These are phyloP conservation scores for Cynanchum wilfordii DNA, from an alignment of 257 asterid species.

Conservation along the genomic window DNA sequence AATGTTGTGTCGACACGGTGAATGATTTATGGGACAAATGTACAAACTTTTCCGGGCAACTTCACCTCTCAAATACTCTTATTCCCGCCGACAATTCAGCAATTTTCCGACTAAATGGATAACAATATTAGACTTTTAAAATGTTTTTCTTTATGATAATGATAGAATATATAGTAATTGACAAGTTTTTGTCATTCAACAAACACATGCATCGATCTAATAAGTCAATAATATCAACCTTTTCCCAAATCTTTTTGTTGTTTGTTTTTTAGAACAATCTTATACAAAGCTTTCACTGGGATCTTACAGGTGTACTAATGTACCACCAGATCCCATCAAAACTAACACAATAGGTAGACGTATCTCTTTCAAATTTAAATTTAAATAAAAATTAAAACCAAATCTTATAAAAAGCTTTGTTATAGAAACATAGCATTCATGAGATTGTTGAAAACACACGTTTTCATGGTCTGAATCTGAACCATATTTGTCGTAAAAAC, in stretches of 20 bases:
- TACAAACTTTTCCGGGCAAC: slow-evolving; percentile 25
- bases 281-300: no score
- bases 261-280: background rate
- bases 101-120: slow-evolving; percentile 14
- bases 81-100: slow-evolving; percentile 35
- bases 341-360: no score
- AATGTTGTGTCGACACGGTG: slow-evolving; percentile 22
- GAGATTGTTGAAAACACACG: slow-evolving; percentile 7
- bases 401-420: no score
- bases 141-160: background rate
- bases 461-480: background rate
- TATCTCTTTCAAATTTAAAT: no score
- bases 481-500: background rate
- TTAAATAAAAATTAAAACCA: no score
- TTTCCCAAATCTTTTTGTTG: background rate
- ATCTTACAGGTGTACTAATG: no score
- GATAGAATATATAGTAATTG: background rate
- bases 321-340: no score
- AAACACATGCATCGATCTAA: background rate
- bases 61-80: slow-evolving; percentile 13
- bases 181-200: slow-evolving; percentile 3
- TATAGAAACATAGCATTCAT: background rate
- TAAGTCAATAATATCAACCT: slow-evolving; percentile 22
- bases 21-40: slow-evolving; percentile 29
- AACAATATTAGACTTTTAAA: background rate